A percentile compares a stretch with the other conserved stretches of the same genome.
phyloP scores from a whole-genome alignment of 495 filamentous ascomycete species.

The Aspergillus heteromorphus region DNA sequence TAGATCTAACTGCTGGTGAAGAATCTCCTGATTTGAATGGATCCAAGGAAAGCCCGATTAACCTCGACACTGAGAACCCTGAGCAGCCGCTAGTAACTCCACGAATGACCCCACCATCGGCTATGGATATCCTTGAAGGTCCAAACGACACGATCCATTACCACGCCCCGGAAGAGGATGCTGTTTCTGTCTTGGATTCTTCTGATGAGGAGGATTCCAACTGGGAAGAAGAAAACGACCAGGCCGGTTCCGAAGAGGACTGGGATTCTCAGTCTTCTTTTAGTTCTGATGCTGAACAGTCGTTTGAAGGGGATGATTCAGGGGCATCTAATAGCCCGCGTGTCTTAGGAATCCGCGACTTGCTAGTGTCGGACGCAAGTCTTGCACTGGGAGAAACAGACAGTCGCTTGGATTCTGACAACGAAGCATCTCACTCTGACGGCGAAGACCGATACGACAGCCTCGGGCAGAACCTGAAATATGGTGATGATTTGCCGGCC shows the following conservation, averaged over 20 bases:
- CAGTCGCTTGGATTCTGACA: not conserved
- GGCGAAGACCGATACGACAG: not conserved
- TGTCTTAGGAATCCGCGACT: not conserved
- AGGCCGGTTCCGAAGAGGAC: slow-evolving; percentile 6
- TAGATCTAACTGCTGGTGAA: not conserved
- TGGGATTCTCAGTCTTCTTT: slow-evolving; percentile 2
- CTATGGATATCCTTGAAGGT: not conserved
- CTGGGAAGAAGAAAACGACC: slow-evolving; percentile 8
- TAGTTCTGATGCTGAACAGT: slow-evolving; percentile 7
- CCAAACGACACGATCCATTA: slow-evolving; percentile 4
- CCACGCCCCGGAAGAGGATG: not conserved
- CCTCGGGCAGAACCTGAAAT: not conserved
- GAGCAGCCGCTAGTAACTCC: slow-evolving; percentile 19
- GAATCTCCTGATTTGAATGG: not conserved
- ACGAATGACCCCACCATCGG: slow-evolving; percentile 20
- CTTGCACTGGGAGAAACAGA: not conserved
- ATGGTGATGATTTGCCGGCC: not conserved
- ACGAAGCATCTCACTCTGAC: not conserved
- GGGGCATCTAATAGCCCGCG: not conserved
- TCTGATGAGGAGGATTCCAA: slow-evolving; percentile 2
- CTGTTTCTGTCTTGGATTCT: not conserved
- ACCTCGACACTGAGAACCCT: slow-evolving; percentile 7
- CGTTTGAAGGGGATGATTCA: not conserved
- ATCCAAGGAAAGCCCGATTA: slow-evolving; percentile 13
- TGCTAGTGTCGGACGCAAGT: not conserved